Percentiles rank a stretch among this genome's conserved stretches.
Conservation (phyloP, 2,329 filamentous ascomycete species). For the Colletotrichum coccodes region DNA sequence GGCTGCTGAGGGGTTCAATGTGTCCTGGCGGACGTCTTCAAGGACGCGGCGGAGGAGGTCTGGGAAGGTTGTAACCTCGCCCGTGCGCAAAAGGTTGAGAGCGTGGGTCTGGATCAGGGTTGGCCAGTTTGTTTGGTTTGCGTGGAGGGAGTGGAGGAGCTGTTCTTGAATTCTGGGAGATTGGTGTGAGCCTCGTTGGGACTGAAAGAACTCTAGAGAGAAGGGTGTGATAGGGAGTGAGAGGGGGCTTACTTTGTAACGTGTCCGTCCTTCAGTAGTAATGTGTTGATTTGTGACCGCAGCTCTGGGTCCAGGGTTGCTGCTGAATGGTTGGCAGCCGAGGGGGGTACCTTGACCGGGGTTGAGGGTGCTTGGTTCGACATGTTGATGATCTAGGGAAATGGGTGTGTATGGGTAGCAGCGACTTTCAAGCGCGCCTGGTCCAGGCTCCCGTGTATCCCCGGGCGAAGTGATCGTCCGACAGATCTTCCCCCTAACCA, state of each 20-base stretch:
- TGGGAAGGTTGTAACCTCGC: conserved; percentile 69
- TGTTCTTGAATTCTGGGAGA: conserved; percentile 68
- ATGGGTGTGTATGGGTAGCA: conserved; percentile 1
- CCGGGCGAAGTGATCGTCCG: background rate
- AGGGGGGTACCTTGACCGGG: conserved; percentile 69
- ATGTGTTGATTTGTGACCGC: conserved; percentile 69
- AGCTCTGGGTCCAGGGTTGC: conserved; percentile 71
- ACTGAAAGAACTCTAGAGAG: background rate
- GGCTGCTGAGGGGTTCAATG: conserved; percentile 44
- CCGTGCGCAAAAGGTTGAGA: conserved; percentile 67
- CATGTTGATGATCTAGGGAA: conserved; percentile 43
- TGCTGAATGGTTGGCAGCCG: conserved; percentile 68
- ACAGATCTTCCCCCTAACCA: background rate
- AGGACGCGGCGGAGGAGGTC: conserved; percentile 69
- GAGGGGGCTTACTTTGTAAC: conserved; percentile 61
- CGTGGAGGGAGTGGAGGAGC: conserved; percentile 70
- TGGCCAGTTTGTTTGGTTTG: conserved; percentile 71
- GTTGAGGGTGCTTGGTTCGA: conserved; percentile 59
- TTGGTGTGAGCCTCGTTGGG: conserved; percentile 1
- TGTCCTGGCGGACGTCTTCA: conserved; percentile 68
- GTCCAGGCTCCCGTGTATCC: background rate
- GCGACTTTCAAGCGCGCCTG: background rate
- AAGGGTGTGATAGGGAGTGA: conserved; percentile 2
- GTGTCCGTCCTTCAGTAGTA: conserved; percentile 68
- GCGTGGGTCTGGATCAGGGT: conserved; percentile 69